Evolutionary conservation across 768 basidiomycete species (phyloP), one percentile per base, ranked within the genome.

Genomic region (Suillus cothurnatus): DNA sequence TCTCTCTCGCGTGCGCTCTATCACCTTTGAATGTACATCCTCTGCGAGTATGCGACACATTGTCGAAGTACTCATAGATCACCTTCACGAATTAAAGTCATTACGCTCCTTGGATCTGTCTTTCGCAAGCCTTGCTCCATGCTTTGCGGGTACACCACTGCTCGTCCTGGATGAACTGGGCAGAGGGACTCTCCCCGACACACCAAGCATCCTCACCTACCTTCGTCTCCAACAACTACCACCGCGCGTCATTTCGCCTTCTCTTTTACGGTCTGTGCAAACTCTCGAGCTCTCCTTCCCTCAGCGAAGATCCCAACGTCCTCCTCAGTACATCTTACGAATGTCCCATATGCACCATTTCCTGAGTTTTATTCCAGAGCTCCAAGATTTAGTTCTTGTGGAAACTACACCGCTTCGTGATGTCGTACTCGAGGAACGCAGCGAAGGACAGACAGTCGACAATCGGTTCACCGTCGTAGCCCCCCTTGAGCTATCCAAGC

Each of bases 191-290:
- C 34, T 61, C 21, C 26, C 65, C 28, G 59, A 14, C 11, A 50
- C 41, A 57, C 53, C 47, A 66, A 38, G 68, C 32, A 28, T 38
- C 15, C 77, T 78, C 23, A 64, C 64, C 50, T 71, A 78, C 69
- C 79, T 85, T 31, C 78, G 79, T 62, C 67, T 85, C 32, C 76
- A 80, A 60, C 76, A 81, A 69, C 69, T 86, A 34, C 81, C 83
- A 26, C 72, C 79, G 17, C 76, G 76, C 49, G 74, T 74, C 57
- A 70, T 84, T 5, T 78, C 82, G 15, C 66, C 71, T 17, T 70
- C 71, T 61, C 75, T 82, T 61, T 68, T 84, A 50, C 68, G 72
- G 32, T 79, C 81, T 64, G 72, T 85, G 55, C 74, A 70, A 62
- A 76, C 74, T 21, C 76, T 87, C 28, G 81, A 84, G 62, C 72